Evolutionary conservation across 192 early-diverging fungal genomes (phyloP), one percentile per base, ranked within the genome.

Genomic region (Linnemannia exigua): DNA sequence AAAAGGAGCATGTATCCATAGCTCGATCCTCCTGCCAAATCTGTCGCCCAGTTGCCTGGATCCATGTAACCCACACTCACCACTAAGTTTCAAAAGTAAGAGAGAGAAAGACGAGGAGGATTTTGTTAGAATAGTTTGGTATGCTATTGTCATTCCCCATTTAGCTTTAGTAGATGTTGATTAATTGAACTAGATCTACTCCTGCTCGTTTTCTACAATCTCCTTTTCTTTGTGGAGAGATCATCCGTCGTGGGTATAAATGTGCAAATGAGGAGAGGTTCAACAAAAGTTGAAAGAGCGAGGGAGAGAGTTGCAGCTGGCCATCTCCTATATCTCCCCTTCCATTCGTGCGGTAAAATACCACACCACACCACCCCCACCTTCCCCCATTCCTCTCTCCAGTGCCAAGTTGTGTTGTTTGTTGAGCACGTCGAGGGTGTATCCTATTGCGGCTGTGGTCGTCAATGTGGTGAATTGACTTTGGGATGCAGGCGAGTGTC

Each of bases 31-130:
- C 94, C 96, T 44, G 92, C 88, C 20, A 95, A 89, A 87, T 96
- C 95, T 9, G 94, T 95, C 3, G 95, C 95, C 95, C 95, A 96
- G 89, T 96, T 96, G 52, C 96, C 96, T 47, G 96, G 96, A 89
- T 97, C 96, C 81, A 94, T 81, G 88, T 93, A 95, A 28, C 93
- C 93, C 12, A 94, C 92, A n/a, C 88, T 89, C n/a, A 91, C 79
- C 25, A 90, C 89, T 90, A 17, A 58, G 37, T 5, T 41, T 33
- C 37, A 61, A 63, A 2, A 15, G n/a, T n/a, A 79, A n/a, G 20
- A 22, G 19, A 61, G 22, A 50, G 28, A 68, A 19, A 25, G 17
- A 36, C 22, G 22, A 66, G 20, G 38, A 63, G 12, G 51, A 35
- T 74, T 15, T 58, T 31, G 48, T 74, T 48, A 35, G n/a, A 5